phyloP scores from a whole-genome alignment of 345 rosid genomes.

The Lepidium didymum region DNA sequence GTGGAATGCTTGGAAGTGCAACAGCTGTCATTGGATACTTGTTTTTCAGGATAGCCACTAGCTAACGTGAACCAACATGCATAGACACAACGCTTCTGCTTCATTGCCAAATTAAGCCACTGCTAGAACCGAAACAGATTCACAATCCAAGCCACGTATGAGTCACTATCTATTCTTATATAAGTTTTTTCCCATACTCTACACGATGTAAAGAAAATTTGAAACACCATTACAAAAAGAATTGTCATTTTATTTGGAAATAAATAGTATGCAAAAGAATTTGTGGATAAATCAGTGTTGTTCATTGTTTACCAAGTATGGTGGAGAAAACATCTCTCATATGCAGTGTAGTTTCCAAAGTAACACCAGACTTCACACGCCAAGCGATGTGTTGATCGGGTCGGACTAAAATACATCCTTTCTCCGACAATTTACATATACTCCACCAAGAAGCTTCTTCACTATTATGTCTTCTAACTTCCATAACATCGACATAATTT shows the following conservation, averaged over 20 bases:
- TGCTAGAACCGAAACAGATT: neutral
- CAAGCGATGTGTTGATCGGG: constrained; percentile 85
- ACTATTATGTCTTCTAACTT: constrained; percentile 26
- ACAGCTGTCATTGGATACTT: constrained; percentile 60
- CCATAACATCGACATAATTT: constrained; percentile 51
- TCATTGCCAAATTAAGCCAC: neutral
- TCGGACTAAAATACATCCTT: constrained; percentile 68
- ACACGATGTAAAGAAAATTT: constrained; percentile 18
- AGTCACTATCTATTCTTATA: neutral
- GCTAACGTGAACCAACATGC: neutral
- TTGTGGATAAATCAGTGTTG: neutral
- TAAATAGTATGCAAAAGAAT: constrained; percentile 7
- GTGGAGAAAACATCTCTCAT: constrained; percentile 54
- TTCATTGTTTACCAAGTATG: constrained; percentile 32
- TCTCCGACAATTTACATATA: constrained; percentile 56
- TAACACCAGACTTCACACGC: constrained; percentile 44
- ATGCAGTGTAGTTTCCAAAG: constrained; percentile 37
- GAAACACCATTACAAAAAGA: neutral
- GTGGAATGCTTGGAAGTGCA: constrained; percentile 63
- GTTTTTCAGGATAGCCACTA: constrained; percentile 31
- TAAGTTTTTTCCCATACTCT: neutral
- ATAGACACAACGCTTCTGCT: constrained; percentile 4
- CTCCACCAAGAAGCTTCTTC: constrained; percentile 66
- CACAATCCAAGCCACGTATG: neutral
- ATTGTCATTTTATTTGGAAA: constrained; percentile 9